phyloP scores from a whole-genome alignment of 139 green algal genomes.

The Auxenochlorella pyrenoidosa region DNA sequence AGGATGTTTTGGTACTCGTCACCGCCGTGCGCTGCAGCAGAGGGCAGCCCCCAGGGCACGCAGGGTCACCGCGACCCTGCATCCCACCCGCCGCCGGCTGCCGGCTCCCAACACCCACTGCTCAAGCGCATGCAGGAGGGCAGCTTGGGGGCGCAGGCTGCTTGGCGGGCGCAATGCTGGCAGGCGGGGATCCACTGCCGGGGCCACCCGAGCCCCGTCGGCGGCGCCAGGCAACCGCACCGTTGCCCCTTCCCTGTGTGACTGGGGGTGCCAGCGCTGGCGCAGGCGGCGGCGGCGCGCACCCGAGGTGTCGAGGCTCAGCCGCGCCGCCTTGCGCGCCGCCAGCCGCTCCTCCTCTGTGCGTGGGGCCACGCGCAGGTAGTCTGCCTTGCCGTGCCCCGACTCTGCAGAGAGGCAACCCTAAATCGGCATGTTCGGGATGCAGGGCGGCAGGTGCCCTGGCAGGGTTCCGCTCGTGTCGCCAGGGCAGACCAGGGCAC shows the following conservation, averaged over 20 bases:
- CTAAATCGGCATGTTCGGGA: no score
- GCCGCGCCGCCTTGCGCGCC: slow-evolving; percentile 61
- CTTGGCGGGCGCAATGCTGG: no score
- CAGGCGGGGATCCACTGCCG: no score
- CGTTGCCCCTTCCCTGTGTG: no score
- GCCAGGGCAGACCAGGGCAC: neutral
- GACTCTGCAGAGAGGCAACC: slow-evolving; percentile 26
- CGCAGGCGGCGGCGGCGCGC: neutral
- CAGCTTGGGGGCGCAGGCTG: no score
- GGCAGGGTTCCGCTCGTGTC: neutral
- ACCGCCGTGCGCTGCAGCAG: slow-evolving; percentile 38
- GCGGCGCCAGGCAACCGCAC: no score
- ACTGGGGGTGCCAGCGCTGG: no score
- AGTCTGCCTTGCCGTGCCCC: slow-evolving; percentile 34
- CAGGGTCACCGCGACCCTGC: no score
- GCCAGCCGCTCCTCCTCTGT: slow-evolving; percentile 46
- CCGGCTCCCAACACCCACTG: no score
- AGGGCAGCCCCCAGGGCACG: no score
- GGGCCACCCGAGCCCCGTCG: no score
- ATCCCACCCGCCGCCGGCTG: neutral
- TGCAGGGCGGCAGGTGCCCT: neutral
- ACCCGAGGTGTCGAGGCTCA: slow-evolving; percentile 66
- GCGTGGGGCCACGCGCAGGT: slow-evolving; percentile 44
- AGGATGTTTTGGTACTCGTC: slow-evolving; percentile 37
- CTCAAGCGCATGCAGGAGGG: no score